Conservation (phyloP, 1,284 basidiomycete species). For the Trichosporon ovoides region DNA sequence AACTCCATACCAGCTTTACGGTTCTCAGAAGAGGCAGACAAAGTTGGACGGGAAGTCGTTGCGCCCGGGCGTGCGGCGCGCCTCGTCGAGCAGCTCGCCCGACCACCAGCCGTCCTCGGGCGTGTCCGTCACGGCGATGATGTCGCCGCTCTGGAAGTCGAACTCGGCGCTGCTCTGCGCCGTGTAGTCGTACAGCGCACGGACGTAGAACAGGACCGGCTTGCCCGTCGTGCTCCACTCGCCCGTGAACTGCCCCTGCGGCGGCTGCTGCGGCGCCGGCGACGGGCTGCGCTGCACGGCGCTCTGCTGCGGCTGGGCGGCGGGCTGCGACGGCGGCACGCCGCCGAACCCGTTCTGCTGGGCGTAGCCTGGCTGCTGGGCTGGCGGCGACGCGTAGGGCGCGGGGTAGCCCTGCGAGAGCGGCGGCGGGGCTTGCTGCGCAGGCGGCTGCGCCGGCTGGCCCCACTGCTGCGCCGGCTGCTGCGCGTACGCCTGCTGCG, state of each 20-base stretch:
- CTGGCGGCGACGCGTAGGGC: slow-evolving; percentile 10
- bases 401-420: slow-evolving; percentile 41
- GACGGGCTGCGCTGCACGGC: slow-evolving; percentile 27
- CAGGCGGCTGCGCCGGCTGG: slow-evolving; percentile 17
- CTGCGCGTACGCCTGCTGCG: slow-evolving; percentile 10
- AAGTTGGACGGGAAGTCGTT: slow-evolving; percentile 93
- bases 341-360: slow-evolving; percentile 8
- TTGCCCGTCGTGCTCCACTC: slow-evolving; percentile 46
- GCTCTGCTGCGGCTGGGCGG: slow-evolving; percentile 1
- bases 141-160: slow-evolving; percentile 83
- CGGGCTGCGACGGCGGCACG: background rate
- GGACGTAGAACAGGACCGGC: slow-evolving; percentile 56
- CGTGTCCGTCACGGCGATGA: slow-evolving; percentile 85
- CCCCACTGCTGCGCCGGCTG: slow-evolving; percentile 17
- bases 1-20: no score
- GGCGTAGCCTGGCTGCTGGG: background rate
- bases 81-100: slow-evolving; percentile 68
- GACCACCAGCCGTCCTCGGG: slow-evolving; percentile 96
- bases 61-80: slow-evolving; percentile 66
- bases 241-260: slow-evolving; percentile 43
- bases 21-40: background rate
- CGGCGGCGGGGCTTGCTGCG: slow-evolving; percentile 27
- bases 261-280: slow-evolving; percentile 41
- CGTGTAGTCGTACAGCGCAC: slow-evolving; percentile 85
- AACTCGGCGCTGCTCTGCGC: slow-evolving; percentile 62